Evolutionary conservation across 139 green algal genomes (phyloP), one percentile per base, ranked within the genome.

Genomic region (Diplosphaera chodatii): DNA sequence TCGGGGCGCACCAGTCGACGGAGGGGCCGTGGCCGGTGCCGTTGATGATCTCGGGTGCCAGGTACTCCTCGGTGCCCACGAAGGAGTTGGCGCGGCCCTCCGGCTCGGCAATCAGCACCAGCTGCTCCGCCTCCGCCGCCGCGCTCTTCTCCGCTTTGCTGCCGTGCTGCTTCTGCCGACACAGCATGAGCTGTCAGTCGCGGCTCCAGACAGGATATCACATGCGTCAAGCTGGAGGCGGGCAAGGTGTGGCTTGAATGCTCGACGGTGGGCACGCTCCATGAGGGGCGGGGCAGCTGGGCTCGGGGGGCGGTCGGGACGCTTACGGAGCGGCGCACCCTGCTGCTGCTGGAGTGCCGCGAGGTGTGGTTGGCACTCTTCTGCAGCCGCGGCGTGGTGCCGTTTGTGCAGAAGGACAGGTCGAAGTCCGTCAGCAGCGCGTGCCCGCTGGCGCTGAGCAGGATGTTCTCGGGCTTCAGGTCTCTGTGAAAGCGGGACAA

Each of bases 391-490:
- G 77, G 40, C 20, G 63, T 71, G 29, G 88, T 92, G 32, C 68
- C 66, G 37, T 85, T 85, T 55, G 90, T 90, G 70, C 73, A 77
- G 77, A 88, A 94, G 28, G 80, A 90, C 28, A 99, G 88, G 82
- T 99, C 95, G 73, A 99, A 99, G 78, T 99, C 95, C 22, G 94
- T 98, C 32, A 99, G 83, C 80, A 96, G 85, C 71, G 96, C 82
- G 84, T 99, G 95, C 33, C 96, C 96, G 30, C 78, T 84, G 30
- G 78, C 71, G 67, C 91, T 86, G 65, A 99, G 76, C 69, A 99
- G 82, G 71, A 99, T 95, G 86, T 99, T 99, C 85, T 99, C 95
- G 1, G 95, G 94, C 87, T 99, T 99, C 21, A 99, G 85, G 78
- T 99, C 96, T 10, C 79, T 77, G 72, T 55, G n/a, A n/a, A n/a